A percentile compares a stretch with the other conserved stretches of the same genome.
Evolutionary conservation across 2,329 filamentous ascomycete species (phyloP).

Genomic region (Aspergillus arachidicola): DNA sequence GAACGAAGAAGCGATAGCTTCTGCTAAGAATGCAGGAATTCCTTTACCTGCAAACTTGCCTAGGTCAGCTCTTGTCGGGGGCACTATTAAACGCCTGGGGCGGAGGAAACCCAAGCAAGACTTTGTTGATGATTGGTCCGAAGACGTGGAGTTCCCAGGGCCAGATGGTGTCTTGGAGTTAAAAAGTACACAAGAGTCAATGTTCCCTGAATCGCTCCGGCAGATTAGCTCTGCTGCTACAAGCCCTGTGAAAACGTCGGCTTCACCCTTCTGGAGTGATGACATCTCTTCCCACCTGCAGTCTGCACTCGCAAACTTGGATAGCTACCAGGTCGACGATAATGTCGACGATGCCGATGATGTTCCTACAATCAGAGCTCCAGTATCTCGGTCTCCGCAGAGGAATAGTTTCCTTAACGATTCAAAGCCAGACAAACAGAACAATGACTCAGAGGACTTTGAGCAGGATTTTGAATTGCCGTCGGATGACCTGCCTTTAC

Average conservation of each 20-base stretch:
- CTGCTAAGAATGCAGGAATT: slow-evolving; percentile 86
- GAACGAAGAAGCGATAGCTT: slow-evolving; percentile 81
- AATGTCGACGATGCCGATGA: slow-evolving; percentile 67
- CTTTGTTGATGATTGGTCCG: slow-evolving; percentile 78
- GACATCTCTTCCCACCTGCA: slow-evolving; percentile 55
- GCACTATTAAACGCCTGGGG: slow-evolving; percentile 88
- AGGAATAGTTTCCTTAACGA: slow-evolving; percentile 56
- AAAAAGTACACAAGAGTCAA: slow-evolving; percentile 61
- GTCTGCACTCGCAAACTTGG: slow-evolving; percentile 58
- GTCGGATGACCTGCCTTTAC: slow-evolving; percentile 63
- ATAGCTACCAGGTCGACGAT: slow-evolving; percentile 64
- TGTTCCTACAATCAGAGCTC: slow-evolving; percentile 67
- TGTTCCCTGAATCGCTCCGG: slow-evolving; percentile 69
- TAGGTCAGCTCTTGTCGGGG: slow-evolving; percentile 84
- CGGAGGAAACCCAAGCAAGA: slow-evolving; percentile 71
- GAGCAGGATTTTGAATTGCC: slow-evolving; percentile 74
- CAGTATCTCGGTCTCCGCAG: slow-evolving; percentile 59
- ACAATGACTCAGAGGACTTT: slow-evolving; percentile 64
- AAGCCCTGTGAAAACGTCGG: slow-evolving; percentile 42
- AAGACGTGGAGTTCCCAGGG: slow-evolving; percentile 72
- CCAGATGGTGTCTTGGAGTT: slow-evolving; percentile 61
- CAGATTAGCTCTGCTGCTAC: slow-evolving; percentile 60
- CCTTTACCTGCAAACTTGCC: slow-evolving; percentile 86
- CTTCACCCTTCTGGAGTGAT: slow-evolving; percentile 32
- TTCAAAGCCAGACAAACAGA: slow-evolving; percentile 51